A percentile compares a stretch with the other conserved stretches of the same genome.
Conservation (phyloP, 202 grass and related monocot species). For the Schoenoplectus tabernaemontani region DNA sequence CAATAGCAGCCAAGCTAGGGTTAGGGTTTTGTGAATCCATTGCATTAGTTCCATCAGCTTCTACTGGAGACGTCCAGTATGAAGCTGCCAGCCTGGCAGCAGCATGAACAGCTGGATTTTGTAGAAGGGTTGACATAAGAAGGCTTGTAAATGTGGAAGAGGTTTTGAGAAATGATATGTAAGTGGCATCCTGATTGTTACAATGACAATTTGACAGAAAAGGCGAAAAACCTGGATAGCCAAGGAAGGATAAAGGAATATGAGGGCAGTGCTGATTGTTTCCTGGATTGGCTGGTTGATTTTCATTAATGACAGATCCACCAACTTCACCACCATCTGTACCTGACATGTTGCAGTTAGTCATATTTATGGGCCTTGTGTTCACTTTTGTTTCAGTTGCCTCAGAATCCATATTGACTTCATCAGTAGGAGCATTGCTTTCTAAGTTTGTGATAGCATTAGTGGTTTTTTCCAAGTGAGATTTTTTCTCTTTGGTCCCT, state of each 20-base stretch:
- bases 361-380: conserved; percentile 19
- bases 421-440: conserved; percentile 28
- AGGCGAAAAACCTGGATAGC: conserved; percentile 47
- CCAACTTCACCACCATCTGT: conserved; percentile 11
- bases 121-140: conserved; percentile 62
- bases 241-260: conserved; percentile 26
- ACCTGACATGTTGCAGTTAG: neutral
- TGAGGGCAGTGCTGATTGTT: conserved; percentile 1
- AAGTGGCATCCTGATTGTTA: conserved; percentile 42
- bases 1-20: conserved; percentile 60
- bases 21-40: conserved; percentile 34
- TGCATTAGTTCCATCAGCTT: conserved; percentile 30
- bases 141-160: conserved; percentile 74
- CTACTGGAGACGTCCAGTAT: conserved; percentile 52
- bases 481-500: conserved; percentile 27
- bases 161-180: conserved; percentile 48
- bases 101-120: conserved; percentile 76
- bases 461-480: conserved; percentile 27
- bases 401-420: conserved; percentile 7
- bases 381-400: neutral
- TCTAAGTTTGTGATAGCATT: conserved; percentile 34
- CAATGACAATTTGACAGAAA: conserved; percentile 47
- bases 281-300: neutral
- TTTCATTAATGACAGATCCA: neutral
- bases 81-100: conserved; percentile 67